phyloP scores from a whole-genome alignment of 2,329 filamentous ascomycete genomes.

The Botryosphaeria agaves region DNA sequence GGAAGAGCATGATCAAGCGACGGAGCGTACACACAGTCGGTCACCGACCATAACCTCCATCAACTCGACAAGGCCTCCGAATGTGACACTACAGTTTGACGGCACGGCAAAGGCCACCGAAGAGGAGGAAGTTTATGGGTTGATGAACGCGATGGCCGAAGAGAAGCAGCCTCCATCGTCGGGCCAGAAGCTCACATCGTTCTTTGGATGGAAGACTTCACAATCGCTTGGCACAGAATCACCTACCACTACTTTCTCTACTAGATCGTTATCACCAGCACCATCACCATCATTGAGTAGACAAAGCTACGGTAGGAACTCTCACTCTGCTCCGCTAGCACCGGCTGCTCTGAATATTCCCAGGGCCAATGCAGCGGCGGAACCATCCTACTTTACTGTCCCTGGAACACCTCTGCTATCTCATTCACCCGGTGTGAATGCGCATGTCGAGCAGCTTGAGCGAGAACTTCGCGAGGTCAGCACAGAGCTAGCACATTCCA shows the following conservation, averaged over 20 bases:
- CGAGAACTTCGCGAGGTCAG: conserved; percentile 88
- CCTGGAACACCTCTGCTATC: conserved; percentile 27
- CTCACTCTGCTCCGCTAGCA: conserved; percentile 19
- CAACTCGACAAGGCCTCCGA: conserved; percentile 13
- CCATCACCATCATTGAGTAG: conserved; percentile 30
- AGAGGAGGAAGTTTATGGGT: conserved; percentile 15
- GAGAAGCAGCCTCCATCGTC: conserved; percentile 25
- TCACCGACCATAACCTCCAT: conserved; percentile 16
- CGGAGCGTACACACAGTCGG: conserved; percentile 10
- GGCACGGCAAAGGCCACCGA: conserved; percentile 19
- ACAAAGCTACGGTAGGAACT: conserved; percentile 7
- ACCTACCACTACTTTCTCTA: conserved; percentile 45
- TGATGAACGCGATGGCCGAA: conserved; percentile 7
- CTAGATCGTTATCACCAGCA: conserved; percentile 38
- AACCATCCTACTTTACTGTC: conserved; percentile 25
- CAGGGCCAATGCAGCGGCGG: conserved; percentile 27
- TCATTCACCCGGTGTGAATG: conserved; percentile 25
- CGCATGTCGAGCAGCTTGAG: conserved; percentile 74
- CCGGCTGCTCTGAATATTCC: conserved; percentile 33
- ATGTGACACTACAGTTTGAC: conserved; percentile 17
- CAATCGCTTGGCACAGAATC: conserved; percentile 38
- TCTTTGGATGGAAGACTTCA: conserved; percentile 48
- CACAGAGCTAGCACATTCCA: conserved; percentile 79
- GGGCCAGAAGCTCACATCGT: conserved; percentile 38
- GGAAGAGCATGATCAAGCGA: conserved; percentile 9